Percentiles rank a stretch among this genome's conserved stretches.
phyloP scores from a whole-genome alignment of 2,329 filamentous ascomycete species.

The Lasiodiplodia hormozganensis region DNA sequence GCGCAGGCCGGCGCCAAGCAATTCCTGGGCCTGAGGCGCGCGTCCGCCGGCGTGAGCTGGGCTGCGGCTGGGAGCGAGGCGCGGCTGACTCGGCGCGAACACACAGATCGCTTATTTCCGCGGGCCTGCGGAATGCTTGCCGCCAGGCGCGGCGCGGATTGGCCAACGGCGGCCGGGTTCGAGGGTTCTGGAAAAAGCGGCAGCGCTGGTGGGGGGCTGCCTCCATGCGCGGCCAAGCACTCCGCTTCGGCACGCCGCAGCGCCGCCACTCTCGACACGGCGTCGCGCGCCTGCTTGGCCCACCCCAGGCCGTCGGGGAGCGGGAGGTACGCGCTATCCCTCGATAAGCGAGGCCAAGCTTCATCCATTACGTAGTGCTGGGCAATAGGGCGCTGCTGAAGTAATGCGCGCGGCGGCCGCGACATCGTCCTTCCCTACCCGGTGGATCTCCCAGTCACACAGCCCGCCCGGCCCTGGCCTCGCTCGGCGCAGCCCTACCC shows the following conservation, averaged over 20 bases:
- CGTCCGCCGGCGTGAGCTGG: constrained; percentile 15
- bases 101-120: constrained; percentile 28
- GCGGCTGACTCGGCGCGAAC: constrained; percentile 21
- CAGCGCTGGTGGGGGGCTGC: constrained; percentile 14
- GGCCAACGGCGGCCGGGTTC: constrained; percentile 13
- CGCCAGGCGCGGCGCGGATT: not conserved
- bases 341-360: constrained; percentile 28
- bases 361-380: constrained; percentile 26
- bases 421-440: constrained; percentile 25
- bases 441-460: constrained; percentile 27
- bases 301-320: constrained; percentile 24
- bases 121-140: constrained; percentile 12
- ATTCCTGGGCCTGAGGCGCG: constrained; percentile 8
- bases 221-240: constrained; percentile 22
- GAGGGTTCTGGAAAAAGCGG: constrained; percentile 26
- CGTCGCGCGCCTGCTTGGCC: constrained; percentile 9
- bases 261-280: constrained; percentile 10
- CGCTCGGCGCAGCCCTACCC: constrained; percentile 28
- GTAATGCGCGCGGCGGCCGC: constrained; percentile 9
- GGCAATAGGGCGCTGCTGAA: constrained; percentile 23
- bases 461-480: constrained; percentile 14
- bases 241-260: constrained; percentile 22
- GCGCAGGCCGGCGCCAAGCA: constrained; percentile 5
- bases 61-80: constrained; percentile 8
- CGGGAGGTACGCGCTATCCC: constrained; percentile 24